Evolutionary conservation across 139 green algal species (phyloP), one percentile per base, ranked within the genome.

Genomic region (Auxenochlorella pyrenoidosa): DNA sequence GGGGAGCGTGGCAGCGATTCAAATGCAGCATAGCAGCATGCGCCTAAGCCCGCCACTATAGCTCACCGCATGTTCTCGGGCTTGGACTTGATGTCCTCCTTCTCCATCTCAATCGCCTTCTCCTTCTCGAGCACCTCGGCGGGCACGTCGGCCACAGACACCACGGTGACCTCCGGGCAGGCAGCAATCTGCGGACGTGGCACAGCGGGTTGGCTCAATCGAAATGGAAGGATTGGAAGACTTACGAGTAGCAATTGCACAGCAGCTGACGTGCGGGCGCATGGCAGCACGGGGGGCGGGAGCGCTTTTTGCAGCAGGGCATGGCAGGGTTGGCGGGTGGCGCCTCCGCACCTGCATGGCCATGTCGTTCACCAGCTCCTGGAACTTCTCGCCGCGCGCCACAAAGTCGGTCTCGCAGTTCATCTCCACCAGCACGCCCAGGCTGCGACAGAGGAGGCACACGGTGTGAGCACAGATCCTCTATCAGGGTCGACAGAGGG

Each of bases 371-470:
- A 93, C 93, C 36, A 99, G 90, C 71, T 92, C 82, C 83, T 96
- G 93, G 94, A 99, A 99, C 82, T 93, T 94, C 47, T 98, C 96
- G n/a, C 89, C 92, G 5, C 95, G 91, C 0, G 97, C 97, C 75
- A 98, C 97, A 92, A 98, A 98, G 92, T 99, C 97, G 5, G 97
- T 98, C 93, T 98, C 97, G 89, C 95, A 98, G 93, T 99, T 98
- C n/a, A 98, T 90, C 93, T 99, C 97, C 72, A 98, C 86, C 80
- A 99, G 87, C 72, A 99, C 96, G 70, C 96, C 97, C 80, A 98
- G 90, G 70, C 95, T 94, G 75, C 86, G n/a, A 93, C 47, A 54
- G 47, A 44, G 60, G 32, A 36, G 43, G n/a, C n/a, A n/a, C n/a
- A n/a, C n/a, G n/a, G n/a, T n/a, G n/a, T n/a, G n/a, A n/a, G n/a